Conservation (phyloP, 2,329 filamentous ascomycete species). For the Aspergillus floridensis region DNA sequence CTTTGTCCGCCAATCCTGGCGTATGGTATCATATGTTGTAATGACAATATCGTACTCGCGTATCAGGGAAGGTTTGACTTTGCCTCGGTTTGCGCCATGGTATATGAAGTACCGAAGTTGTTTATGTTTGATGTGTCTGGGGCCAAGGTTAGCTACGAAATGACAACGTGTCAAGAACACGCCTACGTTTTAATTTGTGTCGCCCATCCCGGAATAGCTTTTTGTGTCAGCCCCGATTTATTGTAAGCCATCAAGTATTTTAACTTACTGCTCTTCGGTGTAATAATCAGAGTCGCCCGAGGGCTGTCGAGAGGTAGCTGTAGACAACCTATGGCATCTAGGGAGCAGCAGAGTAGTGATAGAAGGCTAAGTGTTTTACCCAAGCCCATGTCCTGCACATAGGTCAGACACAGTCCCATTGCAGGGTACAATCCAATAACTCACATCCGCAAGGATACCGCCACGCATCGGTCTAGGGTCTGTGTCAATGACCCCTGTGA, state of each 20-base stretch:
- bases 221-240: not conserved
- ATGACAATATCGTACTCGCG: slow-evolving; percentile 3
- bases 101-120: slow-evolving; percentile 1
- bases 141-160: not conserved
- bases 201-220: slow-evolving; percentile 6
- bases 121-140: slow-evolving; percentile 2
- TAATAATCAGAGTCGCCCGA: slow-evolving; percentile 2
- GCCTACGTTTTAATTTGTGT: slow-evolving; percentile 2
- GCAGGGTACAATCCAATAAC: not conserved
- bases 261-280: slow-evolving; percentile 8
- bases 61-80: not conserved
- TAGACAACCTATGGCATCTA: not conserved
- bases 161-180: not conserved
- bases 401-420: not conserved
- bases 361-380: slow-evolving; percentile 6
- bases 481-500: too few species aligned
- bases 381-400: slow-evolving; percentile 7
- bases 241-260: not conserved
- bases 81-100: not conserved
- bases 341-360: not conserved
- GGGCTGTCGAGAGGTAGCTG: not conserved
- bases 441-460: slow-evolving; percentile 7
- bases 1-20: not conserved
- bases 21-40: slow-evolving; percentile 7
- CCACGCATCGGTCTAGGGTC: not conserved